Evolutionary conservation across 345 rosid species (phyloP).

Genomic region (Isatis tinctoria): DNA sequence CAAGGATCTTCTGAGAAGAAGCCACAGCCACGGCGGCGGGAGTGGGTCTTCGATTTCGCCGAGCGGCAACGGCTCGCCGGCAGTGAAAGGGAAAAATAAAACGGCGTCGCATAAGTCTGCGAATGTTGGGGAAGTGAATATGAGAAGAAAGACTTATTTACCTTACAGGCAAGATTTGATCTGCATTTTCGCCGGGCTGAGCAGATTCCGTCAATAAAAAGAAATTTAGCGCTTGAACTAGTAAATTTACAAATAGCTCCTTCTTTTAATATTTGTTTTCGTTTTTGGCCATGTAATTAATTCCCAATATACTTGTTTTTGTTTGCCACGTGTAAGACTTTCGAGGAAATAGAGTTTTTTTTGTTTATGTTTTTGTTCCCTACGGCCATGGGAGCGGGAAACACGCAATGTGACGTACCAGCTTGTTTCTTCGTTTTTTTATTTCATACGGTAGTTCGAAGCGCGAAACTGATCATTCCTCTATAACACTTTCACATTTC

Average conservation of each 20-base stretch:
- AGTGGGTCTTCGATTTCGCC: not conserved
- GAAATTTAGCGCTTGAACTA: not conserved
- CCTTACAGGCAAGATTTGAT: slow-evolving; percentile 34
- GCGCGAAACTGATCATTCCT: not conserved
- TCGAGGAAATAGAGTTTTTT: not conserved
- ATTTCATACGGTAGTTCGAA: not conserved
- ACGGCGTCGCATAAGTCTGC: not conserved
- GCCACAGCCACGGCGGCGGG: slow-evolving; percentile 7
- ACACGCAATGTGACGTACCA: not conserved
- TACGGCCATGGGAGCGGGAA: not conserved
- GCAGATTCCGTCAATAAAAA: slow-evolving; percentile 11
- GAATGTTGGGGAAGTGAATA: not conserved
- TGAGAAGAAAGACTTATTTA: slow-evolving; percentile 27
- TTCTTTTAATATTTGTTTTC: not conserved
- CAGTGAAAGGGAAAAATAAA: not conserved
- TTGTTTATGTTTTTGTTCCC: not conserved
- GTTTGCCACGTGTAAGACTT: not conserved
- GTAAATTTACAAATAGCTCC: not conserved
- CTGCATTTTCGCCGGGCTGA: slow-evolving; percentile 30
- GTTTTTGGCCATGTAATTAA: not conserved
- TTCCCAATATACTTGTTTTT: not conserved
- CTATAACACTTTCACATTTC: too few relatives aligned
- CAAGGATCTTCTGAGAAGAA: slow-evolving; percentile 22
- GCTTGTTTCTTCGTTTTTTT: not conserved
- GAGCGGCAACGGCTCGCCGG: not conserved